phyloP scores from a whole-genome alignment of 345 rosid species.

The Raphanus sativus region DNA sequence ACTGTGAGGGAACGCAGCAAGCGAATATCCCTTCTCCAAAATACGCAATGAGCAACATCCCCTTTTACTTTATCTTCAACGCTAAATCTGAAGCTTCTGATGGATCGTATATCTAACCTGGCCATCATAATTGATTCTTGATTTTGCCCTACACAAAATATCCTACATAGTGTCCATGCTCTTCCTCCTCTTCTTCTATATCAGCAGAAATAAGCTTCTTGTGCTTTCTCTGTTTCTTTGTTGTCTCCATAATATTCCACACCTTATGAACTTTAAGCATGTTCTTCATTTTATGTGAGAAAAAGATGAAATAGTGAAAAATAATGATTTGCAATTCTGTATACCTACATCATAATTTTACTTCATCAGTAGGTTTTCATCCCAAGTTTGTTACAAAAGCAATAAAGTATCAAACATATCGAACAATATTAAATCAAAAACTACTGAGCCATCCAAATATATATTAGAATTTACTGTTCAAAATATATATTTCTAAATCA shows the following conservation, averaged over 20 bases:
- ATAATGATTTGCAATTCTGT: neutral
- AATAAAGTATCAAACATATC: neutral
- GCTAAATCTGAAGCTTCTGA: conserved; percentile 75
- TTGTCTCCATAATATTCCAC: too few relatives aligned
- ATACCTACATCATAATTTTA: neutral
- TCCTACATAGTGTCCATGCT: conserved; percentile 56
- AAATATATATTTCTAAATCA: neutral
- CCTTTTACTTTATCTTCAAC: conserved; percentile 48
- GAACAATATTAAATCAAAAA: neutral
- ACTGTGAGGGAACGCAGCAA: conserved; percentile 77
- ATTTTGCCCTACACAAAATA: conserved; percentile 96
- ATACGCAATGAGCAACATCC: conserved; percentile 72
- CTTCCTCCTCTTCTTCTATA: conserved; percentile 37
- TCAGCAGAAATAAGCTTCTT: too few relatives aligned
- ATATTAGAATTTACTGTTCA: neutral
- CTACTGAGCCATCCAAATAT: neutral
- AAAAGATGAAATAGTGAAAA: too few relatives aligned
- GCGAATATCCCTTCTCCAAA: conserved; percentile 89
- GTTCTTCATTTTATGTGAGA: too few relatives aligned
- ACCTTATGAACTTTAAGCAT: too few relatives aligned
- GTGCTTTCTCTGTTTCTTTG: too few relatives aligned
- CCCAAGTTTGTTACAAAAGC: neutral
- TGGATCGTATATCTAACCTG: conserved; percentile 80
- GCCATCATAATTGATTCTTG: conserved; percentile 98
- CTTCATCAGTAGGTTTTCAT: neutral